Base-by-base conservation (phyloP, 495 filamentous ascomycete genomes). In the Penicillium lividum region DNA sequence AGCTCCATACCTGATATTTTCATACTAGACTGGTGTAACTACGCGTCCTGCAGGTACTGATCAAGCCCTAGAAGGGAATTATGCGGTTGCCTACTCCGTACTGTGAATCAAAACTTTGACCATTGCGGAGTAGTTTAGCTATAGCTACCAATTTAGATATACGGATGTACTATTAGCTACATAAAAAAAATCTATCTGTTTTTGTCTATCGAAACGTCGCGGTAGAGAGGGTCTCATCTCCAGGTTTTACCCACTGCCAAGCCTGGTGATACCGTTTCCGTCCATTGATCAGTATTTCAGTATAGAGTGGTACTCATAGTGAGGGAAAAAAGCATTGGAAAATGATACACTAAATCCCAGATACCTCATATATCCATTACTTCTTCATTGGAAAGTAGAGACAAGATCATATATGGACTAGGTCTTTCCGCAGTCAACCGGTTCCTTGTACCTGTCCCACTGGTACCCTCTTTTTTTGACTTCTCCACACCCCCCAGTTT, bases 41-140 rank as follows among this genome's bases (percentile, higher is more conserved):
- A 65, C 63, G 63, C 63, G 63, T 65, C 59, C 63, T 65, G 63
- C 59, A 62, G 63, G 52, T 59, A 59, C 58, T 45, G 28, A 29
- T 36, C 28, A 18, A 40, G 38, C 15, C 36, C 38, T 40, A 36
- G 38, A 3, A 22, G 22, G 15, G 5, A 5, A n/a, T 40, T 40
- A 16, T 40, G 25, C 28, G 40, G 50, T n/a, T 46, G 50, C 51
- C 57, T 59, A 16, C n/a, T 46, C 42, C 51, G 51, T 59, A 16
- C 13, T 50, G 8, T 8, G 33, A 5, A 48, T 1, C 7, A 13
- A 16, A 40, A n/a, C 4, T 16, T 15, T 40, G 3, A 15, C 38
- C 38, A 13, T 6, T 13, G 1, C 22, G 22, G 22, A 16, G 38
- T 40, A 16, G 15, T n/a, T n/a, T 2, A 16, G 38, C 38, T 16